These are phyloP conservation scores for California macrophylla DNA, from an alignment of 441 rosid species.

Conservation along the genomic window DNA sequence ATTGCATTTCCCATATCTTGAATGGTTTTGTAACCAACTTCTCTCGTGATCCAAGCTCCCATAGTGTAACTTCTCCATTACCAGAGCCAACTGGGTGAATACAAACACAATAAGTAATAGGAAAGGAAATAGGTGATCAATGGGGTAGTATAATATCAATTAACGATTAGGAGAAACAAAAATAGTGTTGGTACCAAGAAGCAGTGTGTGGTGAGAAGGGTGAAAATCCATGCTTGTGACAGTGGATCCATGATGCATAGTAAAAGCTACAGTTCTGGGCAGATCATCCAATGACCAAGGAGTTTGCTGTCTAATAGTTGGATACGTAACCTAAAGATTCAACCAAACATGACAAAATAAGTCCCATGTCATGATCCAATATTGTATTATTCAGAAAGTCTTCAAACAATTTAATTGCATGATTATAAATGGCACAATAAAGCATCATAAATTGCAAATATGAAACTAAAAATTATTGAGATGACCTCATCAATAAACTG, in stretches of 20 bases:
- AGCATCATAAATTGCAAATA: conserved; percentile 14
- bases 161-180: conserved; percentile 10
- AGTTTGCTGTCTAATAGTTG: conserved; percentile 55
- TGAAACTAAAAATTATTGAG: not conserved
- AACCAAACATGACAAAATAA: conserved; percentile 27
- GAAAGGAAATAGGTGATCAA: not conserved
- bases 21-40: conserved; percentile 64
- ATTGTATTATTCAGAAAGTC: conserved; percentile 2
- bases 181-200: conserved; percentile 37
- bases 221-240: conserved; percentile 85
- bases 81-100: conserved; percentile 63
- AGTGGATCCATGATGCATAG: conserved; percentile 52
- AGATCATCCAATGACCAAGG: conserved; percentile 60
- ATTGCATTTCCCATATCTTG: conserved; percentile 53
- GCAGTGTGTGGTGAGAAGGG: conserved; percentile 55
- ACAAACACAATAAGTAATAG: conserved; percentile 20
- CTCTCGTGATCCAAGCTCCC: conserved; percentile 59
- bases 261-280: conserved; percentile 51
- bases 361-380: not conserved
- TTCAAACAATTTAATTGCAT: conserved; percentile 2
- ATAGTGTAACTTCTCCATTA: conserved; percentile 73
- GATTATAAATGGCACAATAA: conserved; percentile 16
- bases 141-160: conserved; percentile 8
- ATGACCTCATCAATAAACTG: conserved; percentile 47
- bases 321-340: conserved; percentile 49